Evolutionary conservation across 2,329 filamentous ascomycete genomes (phyloP).

Genomic region (Bipolaris victoriae): DNA sequence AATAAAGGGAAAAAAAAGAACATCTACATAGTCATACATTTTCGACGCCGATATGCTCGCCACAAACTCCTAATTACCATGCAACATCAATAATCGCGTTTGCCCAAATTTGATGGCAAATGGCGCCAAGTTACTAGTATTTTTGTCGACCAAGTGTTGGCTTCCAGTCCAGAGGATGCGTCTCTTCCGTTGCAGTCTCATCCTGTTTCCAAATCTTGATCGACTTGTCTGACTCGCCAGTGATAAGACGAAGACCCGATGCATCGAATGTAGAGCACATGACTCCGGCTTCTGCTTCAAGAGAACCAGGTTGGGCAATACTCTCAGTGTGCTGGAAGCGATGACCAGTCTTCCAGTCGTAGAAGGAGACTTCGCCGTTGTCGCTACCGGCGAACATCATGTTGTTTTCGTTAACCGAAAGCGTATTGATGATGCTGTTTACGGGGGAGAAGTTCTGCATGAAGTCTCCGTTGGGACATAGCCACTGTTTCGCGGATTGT

Average conservation of each 20-base stretch:
- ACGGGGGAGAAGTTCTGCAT: constrained; percentile 99
- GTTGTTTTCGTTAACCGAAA: constrained; percentile 92
- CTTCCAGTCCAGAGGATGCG: constrained; percentile 91
- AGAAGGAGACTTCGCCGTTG: constrained; percentile 96
- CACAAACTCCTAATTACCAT: constrained; percentile 9
- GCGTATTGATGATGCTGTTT: constrained; percentile 93
- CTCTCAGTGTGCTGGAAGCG: constrained; percentile 89
- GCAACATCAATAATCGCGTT: background rate
- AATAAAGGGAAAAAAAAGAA: background rate
- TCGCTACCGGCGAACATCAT: constrained; percentile 94
- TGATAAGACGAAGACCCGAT: constrained; percentile 87
- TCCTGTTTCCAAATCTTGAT: constrained; percentile 98
- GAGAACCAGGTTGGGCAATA: constrained; percentile 88
- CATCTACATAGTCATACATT: constrained; percentile 9
- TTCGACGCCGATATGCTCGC: constrained; percentile 8
- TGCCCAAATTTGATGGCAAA: background rate
- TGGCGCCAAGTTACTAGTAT: constrained; percentile 47
- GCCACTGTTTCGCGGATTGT: constrained; percentile 98
- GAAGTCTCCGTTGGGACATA: constrained; percentile 95
- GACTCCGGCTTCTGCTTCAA: constrained; percentile 92
- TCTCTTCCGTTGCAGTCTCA: constrained; percentile 86
- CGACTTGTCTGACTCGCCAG: constrained; percentile 89
- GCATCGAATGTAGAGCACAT: constrained; percentile 94
- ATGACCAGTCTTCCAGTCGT: constrained; percentile 98
- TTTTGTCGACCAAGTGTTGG: constrained; percentile 79